Evolutionary conservation across 2,329 filamentous ascomycete species (phyloP), one percentile per base, ranked within the genome.

Genomic region (Moelleriella libera): DNA sequence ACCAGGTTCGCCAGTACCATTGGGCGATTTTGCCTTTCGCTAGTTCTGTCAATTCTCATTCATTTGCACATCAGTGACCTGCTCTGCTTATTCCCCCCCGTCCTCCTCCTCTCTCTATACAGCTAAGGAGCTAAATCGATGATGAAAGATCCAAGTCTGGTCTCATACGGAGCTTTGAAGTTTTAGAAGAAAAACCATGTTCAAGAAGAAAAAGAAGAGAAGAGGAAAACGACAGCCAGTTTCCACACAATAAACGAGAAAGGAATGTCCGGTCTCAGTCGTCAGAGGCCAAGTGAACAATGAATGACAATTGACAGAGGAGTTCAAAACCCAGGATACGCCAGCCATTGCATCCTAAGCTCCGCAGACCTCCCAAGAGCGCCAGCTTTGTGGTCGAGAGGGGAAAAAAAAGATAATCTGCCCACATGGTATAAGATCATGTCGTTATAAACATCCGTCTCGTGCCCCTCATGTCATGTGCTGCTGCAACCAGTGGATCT

Each of bases 381-480:
- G n/a, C n/a, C n/a, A n/a, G n/a, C n/a, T n/a, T n/a, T n/a, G n/a
- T n/a, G n/a, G n/a, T n/a, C n/a, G n/a, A n/a, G n/a, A n/a, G 11
- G 45, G 51, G 44, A 40, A 48, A 45, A 45, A 49, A 44, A 34
- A 45, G 46, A 47, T 45, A 14, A n/a, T n/a, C n/a, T n/a, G n/a
- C n/a, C n/a, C n/a, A n/a, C n/a, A n/a, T n/a, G n/a, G n/a, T n/a
- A n/a, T n/a, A n/a, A n/a, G n/a, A n/a, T n/a, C n/a, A n/a, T n/a
- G n/a, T n/a, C n/a, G n/a, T n/a, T n/a, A n/a, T n/a, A n/a, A n/a
- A n/a, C n/a, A n/a, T n/a, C n/a, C n/a, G n/a, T n/a, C n/a, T n/a
- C n/a, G n/a, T n/a, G n/a, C n/a, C n/a, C n/a, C n/a, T n/a, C n/a
- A n/a, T n/a, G n/a, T n/a, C n/a, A n/a, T n/a, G n/a, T n/a, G n/a